Conservation (phyloP, 768 basidiomycete species). For the Kwoniella bestiolae region DNA sequence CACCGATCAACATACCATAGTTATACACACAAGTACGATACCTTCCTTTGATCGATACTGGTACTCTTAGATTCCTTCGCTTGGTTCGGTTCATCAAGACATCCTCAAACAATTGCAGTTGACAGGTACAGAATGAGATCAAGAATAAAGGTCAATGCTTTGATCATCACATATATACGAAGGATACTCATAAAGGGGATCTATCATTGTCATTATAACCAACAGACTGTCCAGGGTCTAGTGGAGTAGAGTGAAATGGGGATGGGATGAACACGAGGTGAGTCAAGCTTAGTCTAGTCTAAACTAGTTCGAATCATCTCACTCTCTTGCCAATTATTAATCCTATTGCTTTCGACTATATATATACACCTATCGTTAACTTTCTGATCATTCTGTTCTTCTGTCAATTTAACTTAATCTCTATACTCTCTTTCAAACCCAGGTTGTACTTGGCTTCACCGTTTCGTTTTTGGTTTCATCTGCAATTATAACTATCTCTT, state of each 20-base stretch:
- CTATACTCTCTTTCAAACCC: too few species aligned
- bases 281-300: neutral
- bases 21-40: neutral
- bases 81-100: neutral
- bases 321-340: neutral
- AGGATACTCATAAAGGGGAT: too few species aligned
- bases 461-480: too few species aligned
- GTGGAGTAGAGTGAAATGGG: too few species aligned
- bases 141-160: neutral
- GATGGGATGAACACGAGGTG: neutral
- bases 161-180: neutral
- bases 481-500: too few species aligned
- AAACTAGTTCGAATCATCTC: too few species aligned
- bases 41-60: neutral
- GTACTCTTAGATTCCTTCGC: neutral
- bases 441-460: too few species aligned
- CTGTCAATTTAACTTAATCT: too few species aligned
- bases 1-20: neutral
- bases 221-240: neutral
- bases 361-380: too few species aligned
- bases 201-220: neutral
- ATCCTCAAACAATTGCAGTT: neutral
- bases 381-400: too few species aligned
- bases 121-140: neutral
- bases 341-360: too few species aligned